These are phyloP conservation scores for Pichia manshurica DNA, from an alignment of 805 yeast genomes.

Conservation along the genomic window DNA sequence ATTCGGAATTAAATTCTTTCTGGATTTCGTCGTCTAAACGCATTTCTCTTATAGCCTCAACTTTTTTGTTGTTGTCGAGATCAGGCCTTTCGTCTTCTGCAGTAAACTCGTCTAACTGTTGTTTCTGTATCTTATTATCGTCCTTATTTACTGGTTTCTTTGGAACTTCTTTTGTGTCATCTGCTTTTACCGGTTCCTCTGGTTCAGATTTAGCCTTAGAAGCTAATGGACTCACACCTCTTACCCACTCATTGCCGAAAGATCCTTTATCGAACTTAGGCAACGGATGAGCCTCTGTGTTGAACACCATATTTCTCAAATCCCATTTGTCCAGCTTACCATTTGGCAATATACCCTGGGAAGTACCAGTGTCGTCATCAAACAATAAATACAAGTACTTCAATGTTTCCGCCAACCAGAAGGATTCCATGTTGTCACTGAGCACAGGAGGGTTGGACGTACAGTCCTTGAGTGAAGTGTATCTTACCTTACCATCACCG, in stretches of 20 bases:
- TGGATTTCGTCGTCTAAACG: background rate
- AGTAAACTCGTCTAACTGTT: background rate
- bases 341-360: constrained; percentile 25
- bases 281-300: constrained; percentile 91
- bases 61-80: background rate
- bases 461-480: constrained; percentile 64
- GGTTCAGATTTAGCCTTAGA: background rate
- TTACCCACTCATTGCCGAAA: constrained; percentile 60
- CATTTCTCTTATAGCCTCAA: constrained; percentile 1
- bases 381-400: constrained; percentile 78
- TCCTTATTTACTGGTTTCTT: background rate
- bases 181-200: background rate
- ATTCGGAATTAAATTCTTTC: background rate
- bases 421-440: constrained; percentile 79
- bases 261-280: constrained; percentile 56
- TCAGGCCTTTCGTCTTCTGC: background rate
- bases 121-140: background rate
- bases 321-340: constrained; percentile 47
- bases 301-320: constrained; percentile 66
- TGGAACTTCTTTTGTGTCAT: background rate
- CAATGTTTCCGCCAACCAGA: constrained; percentile 91
- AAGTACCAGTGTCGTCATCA: constrained; percentile 40
- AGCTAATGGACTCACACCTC: constrained; percentile 20
- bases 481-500: constrained; percentile 33
- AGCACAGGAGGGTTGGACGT: constrained; percentile 46